Evolutionary conservation across 495 filamentous ascomycete species (phyloP), one percentile per base, ranked within the genome.

Genomic region (Penicillium macrosclerotiorum): DNA sequence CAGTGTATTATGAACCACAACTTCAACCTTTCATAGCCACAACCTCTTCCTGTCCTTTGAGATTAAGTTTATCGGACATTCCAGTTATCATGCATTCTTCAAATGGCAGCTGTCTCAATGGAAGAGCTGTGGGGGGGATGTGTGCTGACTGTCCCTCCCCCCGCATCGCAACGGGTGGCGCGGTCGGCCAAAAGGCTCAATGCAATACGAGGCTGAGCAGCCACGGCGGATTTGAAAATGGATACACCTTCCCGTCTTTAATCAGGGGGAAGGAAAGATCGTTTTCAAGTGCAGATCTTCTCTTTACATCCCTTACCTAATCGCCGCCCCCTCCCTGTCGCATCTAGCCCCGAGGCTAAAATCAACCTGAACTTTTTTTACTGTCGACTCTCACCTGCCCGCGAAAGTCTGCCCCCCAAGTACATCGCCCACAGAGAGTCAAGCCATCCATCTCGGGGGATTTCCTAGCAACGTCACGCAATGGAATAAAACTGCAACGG

Each of bases 171-270:
- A 24, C 18, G 35, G 35, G 25, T 30, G 38, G 38, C 38, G 24
- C 16, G 3, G 5, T 16, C 25, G 14, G 9, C 25, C 19, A 36
- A 41, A 36, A 23, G 37, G 29, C 17, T 20, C 14, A 36, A 51
- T 20, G 39, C 42, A 49, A 59, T 55, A 59, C 55, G 55, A 59
- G 47, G 35, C 33, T 31, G 38, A 39, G 45, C 35, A 48, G 45
- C 54, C 53, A 56, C 41, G 11, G 32, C 50, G 35, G 8, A 33
- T 27, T 18, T 19, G 13, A 27, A 23, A 32, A 36, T 29, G 14
- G 26, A 41, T 11, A 24, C 32, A 36, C 12, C 22, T 32, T 42
- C 30, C 31, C 18, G 23, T n/a, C 33, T 22, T 16, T 14, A 30
- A 25, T 11, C 24, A 14, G 37, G 32, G 34, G 20, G 14, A 16